Conservation (phyloP, 257 asterid species). For the Solanum verrucosum region DNA sequence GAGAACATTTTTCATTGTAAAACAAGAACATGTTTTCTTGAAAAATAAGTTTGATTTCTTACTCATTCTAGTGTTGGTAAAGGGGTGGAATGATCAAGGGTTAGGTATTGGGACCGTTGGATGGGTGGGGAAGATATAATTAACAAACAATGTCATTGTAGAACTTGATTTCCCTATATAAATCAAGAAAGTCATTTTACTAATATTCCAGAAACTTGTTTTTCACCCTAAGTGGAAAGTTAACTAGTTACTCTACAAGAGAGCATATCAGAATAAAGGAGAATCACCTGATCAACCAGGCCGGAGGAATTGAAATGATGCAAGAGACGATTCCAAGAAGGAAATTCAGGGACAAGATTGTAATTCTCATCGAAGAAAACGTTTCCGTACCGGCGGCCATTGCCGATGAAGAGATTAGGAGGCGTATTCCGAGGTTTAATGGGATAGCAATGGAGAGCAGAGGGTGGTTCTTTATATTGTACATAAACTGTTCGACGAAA, state of each 20-base stretch:
- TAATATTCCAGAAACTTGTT: background rate
- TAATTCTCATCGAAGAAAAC: slow-evolving; percentile 54
- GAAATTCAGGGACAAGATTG: slow-evolving; percentile 37
- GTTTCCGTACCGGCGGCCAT: slow-evolving; percentile 3
- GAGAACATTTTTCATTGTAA: too few relatives aligned
- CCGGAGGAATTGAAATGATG: slow-evolving; percentile 35
- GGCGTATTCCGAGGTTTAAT: background rate
- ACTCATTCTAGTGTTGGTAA: background rate
- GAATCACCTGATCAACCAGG: slow-evolving; percentile 50
- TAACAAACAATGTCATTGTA: background rate
- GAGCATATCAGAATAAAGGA: slow-evolving; percentile 51
- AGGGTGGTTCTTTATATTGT: background rate
- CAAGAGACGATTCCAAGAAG: slow-evolving; percentile 19
- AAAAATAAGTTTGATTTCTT: too few relatives aligned
- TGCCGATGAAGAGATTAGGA: background rate
- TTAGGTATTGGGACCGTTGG: background rate
- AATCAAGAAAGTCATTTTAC: background rate
- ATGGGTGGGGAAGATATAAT: background rate
- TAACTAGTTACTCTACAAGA: slow-evolving; percentile 20
- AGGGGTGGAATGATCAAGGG: background rate
- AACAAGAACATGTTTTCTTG: too few relatives aligned
- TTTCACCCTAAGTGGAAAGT: background rate
- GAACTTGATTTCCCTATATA: background rate
- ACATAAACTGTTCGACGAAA: slow-evolving; percentile 34
- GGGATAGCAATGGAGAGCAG: background rate